Conservation (phyloP, 441 rosid species). For the Arabidopsis hybrid region DNA sequence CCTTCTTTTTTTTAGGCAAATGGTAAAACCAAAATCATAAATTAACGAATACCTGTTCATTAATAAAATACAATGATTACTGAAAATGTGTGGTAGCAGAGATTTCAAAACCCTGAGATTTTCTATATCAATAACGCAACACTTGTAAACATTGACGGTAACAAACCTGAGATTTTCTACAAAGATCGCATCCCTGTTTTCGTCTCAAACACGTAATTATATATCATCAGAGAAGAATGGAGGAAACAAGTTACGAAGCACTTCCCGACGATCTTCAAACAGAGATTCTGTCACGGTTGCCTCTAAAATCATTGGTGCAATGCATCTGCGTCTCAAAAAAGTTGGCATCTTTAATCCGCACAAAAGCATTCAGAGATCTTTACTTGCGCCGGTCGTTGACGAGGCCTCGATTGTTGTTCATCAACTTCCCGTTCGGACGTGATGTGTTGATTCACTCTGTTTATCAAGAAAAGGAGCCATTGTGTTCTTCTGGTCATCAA, state of each 20-base stretch:
- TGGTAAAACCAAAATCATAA: no score
- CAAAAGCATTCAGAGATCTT: neutral
- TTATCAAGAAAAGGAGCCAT: neutral
- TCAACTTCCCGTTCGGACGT: neutral
- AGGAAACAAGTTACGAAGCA: neutral
- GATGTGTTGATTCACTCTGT: constrained; percentile 1
- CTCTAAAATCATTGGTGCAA: neutral
- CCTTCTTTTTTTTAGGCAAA: no score
- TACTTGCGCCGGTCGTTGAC: neutral
- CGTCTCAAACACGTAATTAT: no score
- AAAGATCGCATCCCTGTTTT: no score
- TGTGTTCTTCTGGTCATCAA: constrained; percentile 4
- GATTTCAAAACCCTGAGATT: no score
- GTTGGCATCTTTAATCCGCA: neutral
- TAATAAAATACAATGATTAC: no score
- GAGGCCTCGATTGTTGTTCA: neutral
- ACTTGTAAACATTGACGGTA: no score
- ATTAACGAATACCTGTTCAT: no score
- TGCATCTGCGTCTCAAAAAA: neutral
- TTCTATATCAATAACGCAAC: no score
- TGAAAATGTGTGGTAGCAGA: no score
- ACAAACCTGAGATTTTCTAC: no score
- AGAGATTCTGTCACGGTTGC: neutral
- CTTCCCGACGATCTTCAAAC: neutral
- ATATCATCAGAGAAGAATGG: neutral